Conservation (phyloP, 768 basidiomycete genomes). For the Rhodotorula sphaerocarpa region DNA sequence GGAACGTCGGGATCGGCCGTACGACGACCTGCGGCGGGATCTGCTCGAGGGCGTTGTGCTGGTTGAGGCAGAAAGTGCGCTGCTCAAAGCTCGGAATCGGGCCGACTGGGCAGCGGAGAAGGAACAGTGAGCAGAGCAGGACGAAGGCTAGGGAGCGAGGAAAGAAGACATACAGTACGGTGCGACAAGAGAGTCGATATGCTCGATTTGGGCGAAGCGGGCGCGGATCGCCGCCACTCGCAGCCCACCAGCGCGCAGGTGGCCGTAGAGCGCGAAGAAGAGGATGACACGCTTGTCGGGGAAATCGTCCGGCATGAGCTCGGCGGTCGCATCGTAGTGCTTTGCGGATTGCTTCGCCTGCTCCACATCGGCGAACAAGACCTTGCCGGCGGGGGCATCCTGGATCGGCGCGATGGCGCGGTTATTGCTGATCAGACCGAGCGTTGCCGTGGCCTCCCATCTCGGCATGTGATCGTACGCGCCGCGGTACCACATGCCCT, state of each 20-base stretch:
- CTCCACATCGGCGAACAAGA: neutral
- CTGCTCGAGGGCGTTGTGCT: too few species aligned
- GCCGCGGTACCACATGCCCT: neutral
- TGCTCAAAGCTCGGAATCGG: neutral
- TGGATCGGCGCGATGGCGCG: neutral
- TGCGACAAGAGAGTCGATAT: accelerated
- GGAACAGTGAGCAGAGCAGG: neutral
- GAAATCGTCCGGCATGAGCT: neutral
- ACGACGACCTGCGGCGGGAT: too few species aligned
- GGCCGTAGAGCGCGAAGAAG: neutral
- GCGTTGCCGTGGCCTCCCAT: neutral
- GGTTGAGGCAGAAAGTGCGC: neutral
- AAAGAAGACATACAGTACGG: neutral
- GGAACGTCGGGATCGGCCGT: too few species aligned
- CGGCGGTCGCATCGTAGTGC: neutral
- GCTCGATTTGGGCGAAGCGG: neutral
- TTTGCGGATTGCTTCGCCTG: neutral
- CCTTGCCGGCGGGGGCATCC: too few species aligned
- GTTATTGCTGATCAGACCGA: neutral
- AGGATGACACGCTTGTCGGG: neutral
- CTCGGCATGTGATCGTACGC: neutral
- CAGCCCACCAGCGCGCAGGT: neutral
- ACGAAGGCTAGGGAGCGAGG: neutral
- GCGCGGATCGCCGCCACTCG: neutral
- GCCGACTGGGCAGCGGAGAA: neutral